Conservation (phyloP, 805 yeast genomes). For the Myxozyma sirexii region DNA sequence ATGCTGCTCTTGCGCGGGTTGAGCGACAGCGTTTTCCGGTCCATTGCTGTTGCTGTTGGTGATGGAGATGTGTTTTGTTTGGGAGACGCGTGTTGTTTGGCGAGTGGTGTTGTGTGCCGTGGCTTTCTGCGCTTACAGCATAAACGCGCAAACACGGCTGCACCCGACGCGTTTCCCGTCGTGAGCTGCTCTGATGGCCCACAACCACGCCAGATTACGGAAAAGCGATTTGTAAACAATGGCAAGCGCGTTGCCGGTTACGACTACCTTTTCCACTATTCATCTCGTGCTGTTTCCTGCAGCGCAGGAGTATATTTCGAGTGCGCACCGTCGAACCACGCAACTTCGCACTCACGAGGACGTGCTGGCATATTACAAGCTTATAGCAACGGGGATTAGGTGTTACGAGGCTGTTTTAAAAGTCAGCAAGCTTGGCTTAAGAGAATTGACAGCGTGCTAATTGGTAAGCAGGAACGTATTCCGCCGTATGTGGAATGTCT, state of each 20-base stretch:
- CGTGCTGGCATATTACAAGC: constrained; percentile 26
- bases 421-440: background rate
- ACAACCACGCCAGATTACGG: background rate
- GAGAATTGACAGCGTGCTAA: background rate
- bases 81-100: background rate
- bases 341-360: constrained; percentile 18
- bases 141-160: background rate
- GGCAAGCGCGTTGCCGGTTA: constrained; percentile 1
- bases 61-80: background rate
- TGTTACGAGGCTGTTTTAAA: constrained; percentile 30
- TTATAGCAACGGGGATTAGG: constrained; percentile 27
- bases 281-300: constrained; percentile 28
- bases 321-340: constrained; percentile 19
- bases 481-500: constrained; percentile 33
- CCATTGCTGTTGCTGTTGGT: background rate
- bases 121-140: background rate
- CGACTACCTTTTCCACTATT: constrained; percentile 20
- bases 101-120: background rate
- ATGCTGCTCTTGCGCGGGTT: background rate
- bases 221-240: background rate
- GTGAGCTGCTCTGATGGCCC: background rate
- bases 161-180: background rate
- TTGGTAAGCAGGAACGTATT: constrained; percentile 19
- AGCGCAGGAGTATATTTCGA: constrained; percentile 21
- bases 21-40: background rate